phyloP scores from a whole-genome alignment of 345 rosid genomes.

The Gossypium ekmanianum region DNA sequence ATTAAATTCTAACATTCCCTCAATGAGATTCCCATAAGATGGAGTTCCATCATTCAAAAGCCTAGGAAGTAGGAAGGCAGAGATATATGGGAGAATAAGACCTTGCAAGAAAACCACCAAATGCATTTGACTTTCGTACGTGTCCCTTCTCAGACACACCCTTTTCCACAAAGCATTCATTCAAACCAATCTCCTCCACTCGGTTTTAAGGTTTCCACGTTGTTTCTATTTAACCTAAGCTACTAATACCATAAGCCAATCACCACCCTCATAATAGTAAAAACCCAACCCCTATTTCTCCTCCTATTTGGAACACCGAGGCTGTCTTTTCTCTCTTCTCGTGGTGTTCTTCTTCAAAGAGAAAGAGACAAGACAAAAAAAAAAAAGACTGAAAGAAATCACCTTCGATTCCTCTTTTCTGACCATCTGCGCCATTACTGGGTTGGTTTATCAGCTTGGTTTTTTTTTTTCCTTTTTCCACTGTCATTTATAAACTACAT shows the following conservation, averaged over 20 bases:
- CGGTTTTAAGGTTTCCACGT: conserved; percentile 11
- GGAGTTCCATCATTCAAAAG: not conserved
- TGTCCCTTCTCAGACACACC: not conserved
- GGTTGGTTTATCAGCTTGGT: not conserved
- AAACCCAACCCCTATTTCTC: not conserved
- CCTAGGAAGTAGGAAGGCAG: not conserved
- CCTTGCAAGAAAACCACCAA: not conserved
- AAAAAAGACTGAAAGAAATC: conserved; percentile 6
- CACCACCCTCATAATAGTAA: conserved; percentile 10
- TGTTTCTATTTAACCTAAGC: conserved; percentile 23
- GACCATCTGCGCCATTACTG: conserved; percentile 18
- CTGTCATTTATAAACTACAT: not conserved
- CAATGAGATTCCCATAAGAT: not conserved
- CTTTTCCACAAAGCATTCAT: conserved; percentile 9
- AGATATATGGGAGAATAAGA: not conserved
- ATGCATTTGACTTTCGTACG: conserved; percentile 17
- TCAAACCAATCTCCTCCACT: conserved; percentile 23
- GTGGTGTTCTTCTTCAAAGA: not conserved
- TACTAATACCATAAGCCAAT: conserved; percentile 1
- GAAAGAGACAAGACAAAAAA: conserved; percentile 6
- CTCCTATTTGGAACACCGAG: conserved; percentile 1
- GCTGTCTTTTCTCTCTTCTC: not conserved
- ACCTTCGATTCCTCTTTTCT: not conserved
- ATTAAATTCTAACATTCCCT: no score
- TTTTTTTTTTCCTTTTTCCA: not conserved